Conservation (phyloP, 2,329 filamentous ascomycete genomes). For the Samsoniella hepiali region DNA sequence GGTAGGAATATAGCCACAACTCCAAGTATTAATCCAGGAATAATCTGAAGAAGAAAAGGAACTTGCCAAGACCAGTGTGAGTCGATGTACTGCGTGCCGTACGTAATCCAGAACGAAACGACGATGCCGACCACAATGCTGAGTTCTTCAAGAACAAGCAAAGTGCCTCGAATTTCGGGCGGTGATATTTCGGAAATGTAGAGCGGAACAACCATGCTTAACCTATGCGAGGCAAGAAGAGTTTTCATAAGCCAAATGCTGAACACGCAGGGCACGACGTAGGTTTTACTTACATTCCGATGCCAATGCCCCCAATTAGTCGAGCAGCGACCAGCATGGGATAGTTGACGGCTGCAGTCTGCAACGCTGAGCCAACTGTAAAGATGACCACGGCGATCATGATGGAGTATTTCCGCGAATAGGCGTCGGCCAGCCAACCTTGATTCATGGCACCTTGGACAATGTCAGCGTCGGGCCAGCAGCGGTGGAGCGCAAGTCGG, state of each 20-base stretch:
- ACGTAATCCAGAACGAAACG: constrained; percentile 32
- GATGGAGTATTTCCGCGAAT: not conserved
- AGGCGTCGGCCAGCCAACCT: not conserved
- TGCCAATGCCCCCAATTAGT: constrained; percentile 35
- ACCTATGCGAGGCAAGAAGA: not conserved
- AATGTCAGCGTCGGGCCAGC: not conserved
- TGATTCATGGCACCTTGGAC: not conserved
- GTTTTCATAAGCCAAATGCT: not conserved
- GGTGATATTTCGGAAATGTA: constrained; percentile 48
- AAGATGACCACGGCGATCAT: constrained; percentile 15
- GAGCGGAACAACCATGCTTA: constrained; percentile 31
- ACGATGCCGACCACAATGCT: constrained; percentile 32
- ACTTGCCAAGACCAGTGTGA: constrained; percentile 30
- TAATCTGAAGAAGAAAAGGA: constrained; percentile 30
- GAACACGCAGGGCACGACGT: not conserved
- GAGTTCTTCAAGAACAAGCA: constrained; percentile 42
- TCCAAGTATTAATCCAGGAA: constrained; percentile 27
- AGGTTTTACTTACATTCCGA: constrained; percentile 33
- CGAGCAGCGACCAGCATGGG: constrained; percentile 42
- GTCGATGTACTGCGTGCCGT: constrained; percentile 28
- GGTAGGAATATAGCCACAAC: constrained; percentile 27
- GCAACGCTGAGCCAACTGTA: constrained; percentile 41
- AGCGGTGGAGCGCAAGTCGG: not conserved
- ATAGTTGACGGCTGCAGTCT: constrained; percentile 39
- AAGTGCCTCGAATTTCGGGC: constrained; percentile 44